These are phyloP conservation scores for Chytridium lagenaria DNA, from an alignment of 371 early-diverging fungal species.

Conservation along the genomic window DNA sequence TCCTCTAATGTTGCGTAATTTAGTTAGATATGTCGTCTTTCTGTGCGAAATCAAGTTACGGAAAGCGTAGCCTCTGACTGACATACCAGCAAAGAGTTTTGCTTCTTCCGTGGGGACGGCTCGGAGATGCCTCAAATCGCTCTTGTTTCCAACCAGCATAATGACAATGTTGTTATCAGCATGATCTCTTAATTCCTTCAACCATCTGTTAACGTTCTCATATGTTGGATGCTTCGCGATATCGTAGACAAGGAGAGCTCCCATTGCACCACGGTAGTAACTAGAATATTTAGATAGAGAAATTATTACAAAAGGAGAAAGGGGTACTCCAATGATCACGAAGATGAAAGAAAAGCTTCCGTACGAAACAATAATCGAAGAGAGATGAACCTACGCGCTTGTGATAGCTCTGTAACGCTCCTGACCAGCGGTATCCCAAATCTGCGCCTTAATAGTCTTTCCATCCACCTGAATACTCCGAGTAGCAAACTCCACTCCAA, in stretches of 20 bases:
- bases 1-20: too few relatives aligned
- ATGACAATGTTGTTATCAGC: conserved; percentile 98
- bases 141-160: conserved; percentile 99
- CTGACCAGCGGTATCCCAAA: conserved; percentile 99
- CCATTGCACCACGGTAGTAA: conserved; percentile 99
- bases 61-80: not conserved
- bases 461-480: conserved; percentile 95
- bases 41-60: not conserved
- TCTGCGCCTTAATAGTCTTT: conserved; percentile 99
- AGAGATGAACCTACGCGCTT: conserved; percentile 74
- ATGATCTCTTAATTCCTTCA: conserved; percentile 98
- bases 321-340: not conserved
- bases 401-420: conserved; percentile 92
- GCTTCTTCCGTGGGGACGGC: conserved; percentile 98
- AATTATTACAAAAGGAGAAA: not conserved
- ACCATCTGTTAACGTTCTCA: conserved; percentile 96
- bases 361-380: too few relatives aligned
- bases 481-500: conserved; percentile 99
- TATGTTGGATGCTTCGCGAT: conserved; percentile 96
- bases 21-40: too few relatives aligned
- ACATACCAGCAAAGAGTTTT: conserved; percentile 90
- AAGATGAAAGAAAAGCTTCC: conserved; percentile 5
- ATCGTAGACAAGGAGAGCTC: conserved; percentile 99
- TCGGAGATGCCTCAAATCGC: conserved; percentile 94
- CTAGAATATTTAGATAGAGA: too few relatives aligned